Evolutionary conservation across 176 grass and related monocot species (phyloP).

Genomic region (Oryza brachyantha): DNA sequence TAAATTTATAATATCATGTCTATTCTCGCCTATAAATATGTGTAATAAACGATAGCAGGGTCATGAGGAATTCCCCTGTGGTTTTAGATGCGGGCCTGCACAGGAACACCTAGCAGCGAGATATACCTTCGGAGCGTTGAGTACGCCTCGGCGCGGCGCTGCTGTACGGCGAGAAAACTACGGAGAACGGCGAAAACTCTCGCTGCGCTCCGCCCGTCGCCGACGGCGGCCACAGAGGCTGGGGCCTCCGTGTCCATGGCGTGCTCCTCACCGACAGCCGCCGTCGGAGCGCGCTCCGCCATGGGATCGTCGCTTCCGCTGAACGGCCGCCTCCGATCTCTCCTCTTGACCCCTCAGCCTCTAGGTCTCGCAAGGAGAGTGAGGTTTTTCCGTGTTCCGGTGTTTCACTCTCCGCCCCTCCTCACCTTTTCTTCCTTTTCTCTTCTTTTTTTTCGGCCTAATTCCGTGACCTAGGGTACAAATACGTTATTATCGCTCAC

Average conservation of each 20-base stretch:
- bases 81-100: slow-evolving; percentile 8
- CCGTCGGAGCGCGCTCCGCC: slow-evolving; percentile 13
- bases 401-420: no score
- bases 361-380: background rate
- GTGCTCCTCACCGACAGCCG: background rate
- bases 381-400: background rate
- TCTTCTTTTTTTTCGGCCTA: no score
- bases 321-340: background rate
- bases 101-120: background rate
- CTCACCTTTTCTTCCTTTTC: background rate
- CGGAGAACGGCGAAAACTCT: slow-evolving; percentile 59
- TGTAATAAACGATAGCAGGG: background rate
- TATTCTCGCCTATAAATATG: background rate
- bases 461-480: no score
- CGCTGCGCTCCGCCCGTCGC: slow-evolving; percentile 5
- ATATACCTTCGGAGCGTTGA: slow-evolving; percentile 74
- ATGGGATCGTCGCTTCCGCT: slow-evolving; percentile 12
- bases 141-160: slow-evolving; percentile 88
- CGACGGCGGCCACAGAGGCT: no score
- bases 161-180: slow-evolving; percentile 73
- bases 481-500: no score
- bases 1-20: background rate
- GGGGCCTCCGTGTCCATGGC: slow-evolving; percentile 31
- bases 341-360: background rate
- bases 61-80: background rate